Conservation (phyloP, 2,329 filamentous ascomycete species). For the Botrytis paeoniae region DNA sequence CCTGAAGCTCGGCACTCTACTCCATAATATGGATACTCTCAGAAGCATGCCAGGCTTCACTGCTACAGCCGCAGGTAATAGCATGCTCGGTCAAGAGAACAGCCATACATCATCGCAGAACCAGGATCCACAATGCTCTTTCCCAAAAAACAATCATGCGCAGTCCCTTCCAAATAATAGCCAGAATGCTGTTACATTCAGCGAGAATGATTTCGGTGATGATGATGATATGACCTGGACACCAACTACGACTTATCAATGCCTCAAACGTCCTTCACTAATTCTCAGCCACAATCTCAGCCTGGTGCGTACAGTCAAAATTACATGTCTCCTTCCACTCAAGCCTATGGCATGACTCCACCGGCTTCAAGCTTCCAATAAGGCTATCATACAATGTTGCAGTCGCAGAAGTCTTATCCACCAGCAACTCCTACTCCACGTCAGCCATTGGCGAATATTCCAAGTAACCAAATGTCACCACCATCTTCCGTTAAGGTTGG, state of each 20-base stretch:
- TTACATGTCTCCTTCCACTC: not conserved
- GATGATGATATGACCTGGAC: conserved; percentile 2
- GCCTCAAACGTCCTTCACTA: not conserved
- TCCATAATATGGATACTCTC: not conserved
- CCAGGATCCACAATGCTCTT: not conserved
- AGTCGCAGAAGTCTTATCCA: not conserved
- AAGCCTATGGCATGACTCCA: not conserved
- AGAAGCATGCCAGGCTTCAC: not conserved
- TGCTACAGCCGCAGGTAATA: not conserved
- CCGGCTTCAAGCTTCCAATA: not conserved
- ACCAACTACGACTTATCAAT: not conserved
- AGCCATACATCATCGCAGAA: not conserved
- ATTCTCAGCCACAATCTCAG: not conserved
- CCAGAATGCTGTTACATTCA: not conserved
- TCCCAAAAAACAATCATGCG: not conserved
- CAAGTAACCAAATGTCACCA: not conserved
- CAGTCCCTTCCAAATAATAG: not conserved
- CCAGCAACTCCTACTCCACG: not conserved
- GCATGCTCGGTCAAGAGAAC: not conserved
- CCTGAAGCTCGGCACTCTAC: not conserved
- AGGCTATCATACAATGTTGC: not conserved
- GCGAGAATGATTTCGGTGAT: conserved; percentile 7
- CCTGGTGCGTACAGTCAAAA: not conserved
- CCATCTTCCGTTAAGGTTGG: not conserved
- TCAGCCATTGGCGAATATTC: not conserved